Evolutionary conservation across 2,329 filamentous ascomycete species (phyloP).

Genomic region (Pseudogymnoascus sp.): DNA sequence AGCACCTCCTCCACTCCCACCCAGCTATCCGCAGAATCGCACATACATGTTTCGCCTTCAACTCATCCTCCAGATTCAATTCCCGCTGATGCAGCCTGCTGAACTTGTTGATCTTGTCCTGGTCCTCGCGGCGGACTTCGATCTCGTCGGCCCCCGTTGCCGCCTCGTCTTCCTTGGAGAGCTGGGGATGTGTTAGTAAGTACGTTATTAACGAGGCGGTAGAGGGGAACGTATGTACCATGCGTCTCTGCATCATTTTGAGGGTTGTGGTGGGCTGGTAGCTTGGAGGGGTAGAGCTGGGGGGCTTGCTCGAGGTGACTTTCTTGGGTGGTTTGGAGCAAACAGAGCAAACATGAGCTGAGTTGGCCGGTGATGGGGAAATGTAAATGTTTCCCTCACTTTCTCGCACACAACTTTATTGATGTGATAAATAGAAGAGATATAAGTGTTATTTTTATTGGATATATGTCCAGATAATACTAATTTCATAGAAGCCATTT

Average conservation of each 20-base stretch:
- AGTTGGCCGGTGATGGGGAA: not conserved
- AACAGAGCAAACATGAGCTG: not conserved
- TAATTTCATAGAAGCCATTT: not conserved
- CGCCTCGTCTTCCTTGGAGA: conserved; percentile 87
- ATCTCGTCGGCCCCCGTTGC: conserved; percentile 68
- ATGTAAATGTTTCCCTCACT: not conserved
- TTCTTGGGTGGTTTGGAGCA: not conserved
- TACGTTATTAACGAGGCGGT: conserved; percentile 12
- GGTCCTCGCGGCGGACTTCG: conserved; percentile 91
- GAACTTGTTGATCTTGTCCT: conserved; percentile 98
- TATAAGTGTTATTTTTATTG: not conserved
- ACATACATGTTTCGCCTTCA: conserved; percentile 70
- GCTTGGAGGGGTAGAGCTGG: conserved; percentile 4
- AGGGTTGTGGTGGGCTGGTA: not conserved
- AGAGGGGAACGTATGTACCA: conserved; percentile 38
- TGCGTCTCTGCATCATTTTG: conserved; percentile 50
- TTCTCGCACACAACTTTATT: not conserved
- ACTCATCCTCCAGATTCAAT: conserved; percentile 67
- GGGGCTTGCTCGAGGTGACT: not conserved
- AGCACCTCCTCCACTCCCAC: conserved; percentile 10
- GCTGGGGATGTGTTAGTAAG: conserved; percentile 43
- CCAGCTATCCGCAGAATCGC: not conserved
- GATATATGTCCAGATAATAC: not conserved
- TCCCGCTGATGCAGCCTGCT: conserved; percentile 88
- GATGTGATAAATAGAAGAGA: not conserved